These are phyloP conservation scores for Ramalina peruviana DNA, from an alignment of 495 filamentous ascomycete species.

Conservation along the genomic window DNA sequence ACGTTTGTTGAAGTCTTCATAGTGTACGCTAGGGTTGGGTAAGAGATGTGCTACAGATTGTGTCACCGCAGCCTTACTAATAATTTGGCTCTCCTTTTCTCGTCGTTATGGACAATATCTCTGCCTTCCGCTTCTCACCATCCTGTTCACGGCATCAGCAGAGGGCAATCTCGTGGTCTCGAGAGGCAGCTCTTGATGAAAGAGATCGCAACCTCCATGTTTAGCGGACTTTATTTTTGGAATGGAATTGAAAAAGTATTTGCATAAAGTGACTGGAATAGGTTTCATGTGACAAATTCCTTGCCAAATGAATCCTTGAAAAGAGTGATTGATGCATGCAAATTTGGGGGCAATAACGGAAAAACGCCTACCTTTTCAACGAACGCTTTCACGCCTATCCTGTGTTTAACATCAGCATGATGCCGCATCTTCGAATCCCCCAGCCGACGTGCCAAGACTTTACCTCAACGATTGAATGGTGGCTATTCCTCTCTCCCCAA, in stretches of 20 bases:
- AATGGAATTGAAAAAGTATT: too few species aligned
- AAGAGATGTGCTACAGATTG: constrained; percentile 4
- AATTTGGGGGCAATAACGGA: background rate
- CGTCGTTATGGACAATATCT: constrained; percentile 78
- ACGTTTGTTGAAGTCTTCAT: constrained; percentile 98
- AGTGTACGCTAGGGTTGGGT: constrained; percentile 54
- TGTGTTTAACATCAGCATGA: constrained; percentile 30
- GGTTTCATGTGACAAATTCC: too few species aligned
- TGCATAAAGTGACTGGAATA: too few species aligned
- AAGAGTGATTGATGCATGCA: background rate
- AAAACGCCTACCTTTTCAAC: constrained; percentile 46
- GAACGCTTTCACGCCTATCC: constrained; percentile 59
- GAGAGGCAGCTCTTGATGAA: too few species aligned
- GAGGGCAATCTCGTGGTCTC: background rate
- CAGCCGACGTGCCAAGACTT: background rate
- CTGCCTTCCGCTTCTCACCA: constrained; percentile 75
- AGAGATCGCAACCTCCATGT: too few species aligned
- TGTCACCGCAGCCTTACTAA: constrained; percentile 36
- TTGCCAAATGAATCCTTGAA: background rate
- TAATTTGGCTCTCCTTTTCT: constrained; percentile 73
- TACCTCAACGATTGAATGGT: constrained; percentile 67
- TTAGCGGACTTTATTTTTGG: too few species aligned
- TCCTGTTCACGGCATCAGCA: constrained; percentile 36
- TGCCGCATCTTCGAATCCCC: background rate
- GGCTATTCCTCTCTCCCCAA: constrained; percentile 58